These are phyloP conservation scores for Citrus maxima DNA, from an alignment of 345 rosid genomes.

Conservation along the genomic window DNA sequence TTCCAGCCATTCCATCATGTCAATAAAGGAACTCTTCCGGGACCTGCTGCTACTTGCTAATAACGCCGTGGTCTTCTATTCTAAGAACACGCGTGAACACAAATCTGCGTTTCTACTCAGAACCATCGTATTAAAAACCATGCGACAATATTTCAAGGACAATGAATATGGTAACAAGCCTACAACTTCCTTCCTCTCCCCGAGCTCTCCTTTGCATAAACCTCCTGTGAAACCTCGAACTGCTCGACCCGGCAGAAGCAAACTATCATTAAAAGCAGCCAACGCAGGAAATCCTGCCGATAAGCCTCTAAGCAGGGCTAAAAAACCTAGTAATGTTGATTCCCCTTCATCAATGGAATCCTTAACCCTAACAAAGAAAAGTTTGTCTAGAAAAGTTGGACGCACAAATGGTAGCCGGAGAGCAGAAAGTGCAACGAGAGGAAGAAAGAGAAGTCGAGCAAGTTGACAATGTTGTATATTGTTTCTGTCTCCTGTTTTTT, in stretches of 20 bases:
- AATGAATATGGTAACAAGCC: conserved; percentile 19
- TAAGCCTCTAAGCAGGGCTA: conserved; percentile 31
- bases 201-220: conserved; percentile 25
- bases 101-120: conserved; percentile 68
- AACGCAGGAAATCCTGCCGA: conserved; percentile 16
- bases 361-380: conserved; percentile 26
- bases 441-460: conserved; percentile 47
- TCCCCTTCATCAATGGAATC: conserved; percentile 44
- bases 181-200: conserved; percentile 17
- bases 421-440: conserved; percentile 28
- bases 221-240: conserved; percentile 43
- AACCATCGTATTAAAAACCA: conserved; percentile 45
- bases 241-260: conserved; percentile 24
- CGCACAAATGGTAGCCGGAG: conserved; percentile 11
- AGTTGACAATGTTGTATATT: conserved; percentile 34
- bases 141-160: conserved; percentile 40
- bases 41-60: conserved; percentile 72
- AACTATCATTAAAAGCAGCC: conserved; percentile 18
- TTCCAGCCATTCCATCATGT: conserved; percentile 30
- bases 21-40: conserved; percentile 59
- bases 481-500: background rate
- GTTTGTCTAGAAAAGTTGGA: conserved; percentile 28
- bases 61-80: conserved; percentile 71
- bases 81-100: conserved; percentile 74
- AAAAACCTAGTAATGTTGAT: conserved; percentile 20